Base-by-base conservation (phyloP, 2,329 filamentous ascomycete genomes). In the Atkinsonella hypoxylon region DNA sequence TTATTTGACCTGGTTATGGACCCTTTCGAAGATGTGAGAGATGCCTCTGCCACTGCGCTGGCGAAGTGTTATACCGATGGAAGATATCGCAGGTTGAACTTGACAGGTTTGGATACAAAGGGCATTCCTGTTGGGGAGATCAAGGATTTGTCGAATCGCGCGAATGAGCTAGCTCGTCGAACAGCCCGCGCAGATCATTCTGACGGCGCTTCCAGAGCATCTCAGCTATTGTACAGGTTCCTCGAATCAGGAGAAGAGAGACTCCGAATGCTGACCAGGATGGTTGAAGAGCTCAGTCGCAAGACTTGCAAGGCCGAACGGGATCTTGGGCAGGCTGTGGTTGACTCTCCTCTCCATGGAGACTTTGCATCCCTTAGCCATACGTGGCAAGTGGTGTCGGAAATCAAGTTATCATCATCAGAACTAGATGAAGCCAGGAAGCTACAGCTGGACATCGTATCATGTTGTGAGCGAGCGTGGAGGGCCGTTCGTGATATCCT, bases 151-250 rank as follows among this genome's bases (percentile, higher is more conserved):
- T 70, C 78, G 39, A 58, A 55, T 1, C 72, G 73, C 49, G 78
- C 81, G 1, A 77, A 83, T 51, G 65, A 67, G 4, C 70, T 79
- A 34, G 83, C 87, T 52, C 74, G 81, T 20, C 73, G 70, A 26
- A 95, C 89, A 4, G 88, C 88, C 20, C 79, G 93, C 54, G 91
- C 89, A 12, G 90, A 97, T 62, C 88, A 95, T 64, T 89, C 90
- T 1, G 91, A 98, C 67, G 91, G 91, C 10, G 83, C 93, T 45
- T 91, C 90, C 34, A 82, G 88, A 49, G 74, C 84, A 2, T 85
- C 84, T 54, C 81, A 86, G 40, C 69, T 95, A 15, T 65, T 89
- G 4, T 87, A 83, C 61, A 71, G 72, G 40, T 79, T 82, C 62
- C 70, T 77, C 13, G 61, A 62, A 17, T 65, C 64, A 1, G 62